Conservation (phyloP, 345 rosid species). For the Salix koriyanagi region DNA sequence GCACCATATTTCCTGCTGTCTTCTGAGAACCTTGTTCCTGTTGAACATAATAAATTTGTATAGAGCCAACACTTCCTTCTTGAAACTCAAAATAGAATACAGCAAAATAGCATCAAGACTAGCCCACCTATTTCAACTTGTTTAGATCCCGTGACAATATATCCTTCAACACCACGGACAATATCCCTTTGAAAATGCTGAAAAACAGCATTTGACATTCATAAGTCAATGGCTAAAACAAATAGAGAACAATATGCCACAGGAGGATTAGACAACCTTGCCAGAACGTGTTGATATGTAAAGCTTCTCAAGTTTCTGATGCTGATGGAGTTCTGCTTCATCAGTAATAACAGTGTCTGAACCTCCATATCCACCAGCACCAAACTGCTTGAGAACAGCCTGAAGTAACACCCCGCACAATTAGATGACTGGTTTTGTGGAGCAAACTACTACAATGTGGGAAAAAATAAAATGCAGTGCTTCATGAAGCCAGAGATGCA, state of each 20-base stretch:
- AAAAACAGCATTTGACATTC: slow-evolving; percentile 14
- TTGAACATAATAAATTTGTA: slow-evolving; percentile 12
- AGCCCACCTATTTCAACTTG: slow-evolving; percentile 84
- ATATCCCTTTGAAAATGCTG: slow-evolving; percentile 93
- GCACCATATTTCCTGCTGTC: slow-evolving; percentile 85
- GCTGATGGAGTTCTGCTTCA: slow-evolving; percentile 67
- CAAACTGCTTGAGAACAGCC: slow-evolving; percentile 95
- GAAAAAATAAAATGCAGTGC: background rate
- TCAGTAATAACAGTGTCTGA: slow-evolving; percentile 63
- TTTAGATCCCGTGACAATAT: slow-evolving; percentile 75
- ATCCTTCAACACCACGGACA: slow-evolving; percentile 92
- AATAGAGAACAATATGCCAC: background rate
- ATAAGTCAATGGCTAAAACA: slow-evolving; percentile 8
- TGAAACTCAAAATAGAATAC: slow-evolving; percentile 1
- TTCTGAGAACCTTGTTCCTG: slow-evolving; percentile 81
- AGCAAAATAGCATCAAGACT: background rate
- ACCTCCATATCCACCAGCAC: slow-evolving; percentile 82
- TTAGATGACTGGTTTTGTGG: background rate
- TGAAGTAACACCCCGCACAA: slow-evolving; percentile 22
- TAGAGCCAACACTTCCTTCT: background rate
- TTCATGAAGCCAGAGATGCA: background rate
- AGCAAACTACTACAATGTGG: background rate
- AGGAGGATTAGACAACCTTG: slow-evolving; percentile 49
- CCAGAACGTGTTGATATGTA: slow-evolving; percentile 85
- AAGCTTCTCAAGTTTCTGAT: slow-evolving; percentile 88